Evolutionary conservation across 352 stramenopile genomes (phyloP).

Genomic region (Phytophthora rubi): DNA sequence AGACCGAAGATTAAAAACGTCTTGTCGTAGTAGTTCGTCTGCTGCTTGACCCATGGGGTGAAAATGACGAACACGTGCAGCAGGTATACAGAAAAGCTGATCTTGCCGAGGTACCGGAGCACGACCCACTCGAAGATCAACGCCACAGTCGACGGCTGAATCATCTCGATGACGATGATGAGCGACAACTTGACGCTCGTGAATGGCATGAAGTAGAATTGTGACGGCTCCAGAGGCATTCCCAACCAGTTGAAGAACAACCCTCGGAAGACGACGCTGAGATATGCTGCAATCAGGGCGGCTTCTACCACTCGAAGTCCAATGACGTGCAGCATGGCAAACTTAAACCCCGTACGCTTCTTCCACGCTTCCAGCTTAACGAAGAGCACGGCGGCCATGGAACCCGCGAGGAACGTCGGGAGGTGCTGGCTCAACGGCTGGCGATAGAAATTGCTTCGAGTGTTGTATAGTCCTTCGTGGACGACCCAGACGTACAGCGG

Average conservation of each 20-base stretch:
- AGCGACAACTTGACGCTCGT: conserved; percentile 17
- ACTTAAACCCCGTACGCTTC: conserved; percentile 11
- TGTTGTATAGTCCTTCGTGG: conserved; percentile 13
- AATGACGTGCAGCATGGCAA: conserved; percentile 10
- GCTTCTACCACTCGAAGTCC: conserved; percentile 11
- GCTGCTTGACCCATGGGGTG: conserved; percentile 7
- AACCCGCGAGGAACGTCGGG: conserved; percentile 15
- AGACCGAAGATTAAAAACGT: conserved; percentile 31
- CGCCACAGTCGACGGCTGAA: conserved; percentile 29
- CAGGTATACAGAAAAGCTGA: conserved; percentile 50
- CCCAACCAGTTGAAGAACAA: too few relatives aligned
- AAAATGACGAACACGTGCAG: conserved; percentile 48
- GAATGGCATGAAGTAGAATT: background rate
- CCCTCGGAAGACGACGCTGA: conserved; percentile 1
- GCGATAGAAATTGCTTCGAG: conserved; percentile 11
- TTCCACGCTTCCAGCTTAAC: conserved; percentile 19
- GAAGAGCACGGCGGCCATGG: conserved; percentile 19
- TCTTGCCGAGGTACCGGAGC: conserved; percentile 39
- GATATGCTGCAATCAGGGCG: conserved; percentile 12
- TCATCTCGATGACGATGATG: conserved; percentile 39
- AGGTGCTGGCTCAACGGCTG: conserved; percentile 13
- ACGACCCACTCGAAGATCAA: conserved; percentile 41
- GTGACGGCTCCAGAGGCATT: background rate
- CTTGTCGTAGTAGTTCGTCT: conserved; percentile 27
- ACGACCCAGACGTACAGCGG: conserved; percentile 18